Percentiles rank a stretch among this genome's conserved stretches.
Conservation (phyloP, 495 filamentous ascomycete genomes). For the Cenococcum geophilum region DNA sequence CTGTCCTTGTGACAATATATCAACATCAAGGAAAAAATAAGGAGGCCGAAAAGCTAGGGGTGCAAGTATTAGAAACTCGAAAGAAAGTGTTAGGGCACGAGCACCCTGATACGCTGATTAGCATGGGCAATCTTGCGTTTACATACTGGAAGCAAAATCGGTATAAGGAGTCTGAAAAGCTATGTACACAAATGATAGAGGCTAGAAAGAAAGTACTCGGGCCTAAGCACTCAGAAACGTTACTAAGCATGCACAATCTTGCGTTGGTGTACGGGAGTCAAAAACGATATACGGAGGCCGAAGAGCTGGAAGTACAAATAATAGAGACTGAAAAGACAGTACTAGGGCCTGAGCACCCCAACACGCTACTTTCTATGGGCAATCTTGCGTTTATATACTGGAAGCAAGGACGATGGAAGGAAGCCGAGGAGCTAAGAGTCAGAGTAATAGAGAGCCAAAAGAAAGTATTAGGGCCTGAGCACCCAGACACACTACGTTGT, state of each 20-base stretch:
- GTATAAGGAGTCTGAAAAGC: conserved; percentile 12
- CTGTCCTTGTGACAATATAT: not conserved
- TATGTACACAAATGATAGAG: conserved; percentile 23
- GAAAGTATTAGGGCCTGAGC: not conserved
- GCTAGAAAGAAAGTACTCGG: conserved; percentile 26
- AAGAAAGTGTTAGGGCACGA: conserved; percentile 20
- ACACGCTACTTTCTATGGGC: conserved; percentile 6
- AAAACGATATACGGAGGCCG: conserved; percentile 8
- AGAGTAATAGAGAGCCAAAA: not conserved
- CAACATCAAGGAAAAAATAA: not conserved
- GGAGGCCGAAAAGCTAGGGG: not conserved
- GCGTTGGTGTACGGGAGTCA: conserved; percentile 11
- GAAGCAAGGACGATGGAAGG: not conserved
- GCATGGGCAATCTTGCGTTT: not conserved
- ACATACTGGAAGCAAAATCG: not conserved
- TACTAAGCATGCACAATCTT: conserved; percentile 5
- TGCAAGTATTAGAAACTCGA: not conserved
- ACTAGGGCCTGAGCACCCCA: conserved; percentile 12
- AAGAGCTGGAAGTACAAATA: conserved; percentile 12
- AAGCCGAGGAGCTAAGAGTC: not conserved
- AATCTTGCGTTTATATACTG: conserved; percentile 8
- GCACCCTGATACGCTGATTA: not conserved
- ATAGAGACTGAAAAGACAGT: conserved; percentile 10
- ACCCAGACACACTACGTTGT: not conserved
- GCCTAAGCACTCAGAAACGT: conserved; percentile 1